Conservation (phyloP, 306 rosid genomes). For the peach (Prunus persica) region DNA sequence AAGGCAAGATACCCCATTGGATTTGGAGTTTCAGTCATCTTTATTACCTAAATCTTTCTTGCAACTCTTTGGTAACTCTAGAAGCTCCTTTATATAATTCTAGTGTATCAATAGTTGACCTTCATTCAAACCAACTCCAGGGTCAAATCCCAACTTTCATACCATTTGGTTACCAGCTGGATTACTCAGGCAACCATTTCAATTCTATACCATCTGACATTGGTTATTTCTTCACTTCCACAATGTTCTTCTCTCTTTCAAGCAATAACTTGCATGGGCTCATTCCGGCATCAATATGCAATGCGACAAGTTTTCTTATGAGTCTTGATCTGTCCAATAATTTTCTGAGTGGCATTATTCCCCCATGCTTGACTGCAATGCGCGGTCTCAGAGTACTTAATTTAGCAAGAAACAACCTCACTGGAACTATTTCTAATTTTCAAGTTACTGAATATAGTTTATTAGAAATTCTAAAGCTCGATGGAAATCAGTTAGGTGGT, state of each 20-base stretch:
- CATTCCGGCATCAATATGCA: conserved; percentile 23
- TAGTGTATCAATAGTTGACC: conserved; percentile 19
- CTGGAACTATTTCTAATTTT: conserved; percentile 9
- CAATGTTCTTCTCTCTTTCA: conserved; percentile 2
- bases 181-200: conserved; percentile 29
- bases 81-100: background rate
- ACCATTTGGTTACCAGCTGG: conserved; percentile 25
- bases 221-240: background rate
- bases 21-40: background rate
- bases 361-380: conserved; percentile 1
- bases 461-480: conserved; percentile 3
- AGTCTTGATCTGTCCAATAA: conserved; percentile 27
- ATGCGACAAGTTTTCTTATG: background rate
- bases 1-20: conserved; percentile 26
- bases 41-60: background rate
- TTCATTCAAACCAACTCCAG: conserved; percentile 37
- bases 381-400: background rate
- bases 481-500: background rate
- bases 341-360: conserved; percentile 21
- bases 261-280: background rate
- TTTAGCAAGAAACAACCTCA: conserved; percentile 21
- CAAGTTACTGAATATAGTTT: conserved; percentile 1
- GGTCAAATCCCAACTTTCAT: conserved; percentile 23
- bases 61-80: background rate
- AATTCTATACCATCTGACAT: conserved; percentile 29